A percentile compares a stretch with the other conserved stretches of the same genome.
Conservation (phyloP, 768 basidiomycete species). For the Porpolomopsis calyptriformis region DNA sequence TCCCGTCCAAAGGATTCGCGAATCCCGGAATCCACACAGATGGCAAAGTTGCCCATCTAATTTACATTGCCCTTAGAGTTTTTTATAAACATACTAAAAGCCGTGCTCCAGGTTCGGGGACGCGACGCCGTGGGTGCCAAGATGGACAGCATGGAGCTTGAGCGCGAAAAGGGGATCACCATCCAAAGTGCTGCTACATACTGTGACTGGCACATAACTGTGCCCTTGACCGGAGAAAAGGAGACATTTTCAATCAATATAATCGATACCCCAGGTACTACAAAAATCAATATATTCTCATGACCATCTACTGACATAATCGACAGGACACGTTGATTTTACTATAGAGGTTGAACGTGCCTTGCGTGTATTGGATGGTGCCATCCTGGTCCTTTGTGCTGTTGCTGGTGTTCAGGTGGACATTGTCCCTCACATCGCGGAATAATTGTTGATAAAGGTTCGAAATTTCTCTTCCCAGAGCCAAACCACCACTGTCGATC, state of each 20-base stretch:
- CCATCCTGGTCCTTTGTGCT: slow-evolving; percentile 91
- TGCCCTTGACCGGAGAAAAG: slow-evolving; percentile 47
- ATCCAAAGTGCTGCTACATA: slow-evolving; percentile 99
- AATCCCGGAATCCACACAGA: slow-evolving; percentile 12
- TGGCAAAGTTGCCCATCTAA: too few relatives aligned
- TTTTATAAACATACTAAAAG: too few relatives aligned
- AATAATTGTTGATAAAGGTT: slow-evolving; percentile 1
- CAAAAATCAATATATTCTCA: too few relatives aligned
- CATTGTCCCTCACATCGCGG: neutral
- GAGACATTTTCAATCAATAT: slow-evolving; percentile 93
- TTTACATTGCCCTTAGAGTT: too few relatives aligned
- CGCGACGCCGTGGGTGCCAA: slow-evolving; percentile 95
- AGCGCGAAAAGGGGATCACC: slow-evolving; percentile 97
- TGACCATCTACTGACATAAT: too few relatives aligned
- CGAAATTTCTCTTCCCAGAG: slow-evolving; percentile 36
- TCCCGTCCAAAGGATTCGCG: slow-evolving; percentile 9
- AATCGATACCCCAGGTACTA: slow-evolving; percentile 93
- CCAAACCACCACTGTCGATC: slow-evolving; percentile 97
- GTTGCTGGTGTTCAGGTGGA: slow-evolving; percentile 88
- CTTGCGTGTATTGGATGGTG: slow-evolving; percentile 90
- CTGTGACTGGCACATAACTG: slow-evolving; percentile 83
- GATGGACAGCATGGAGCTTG: slow-evolving; percentile 99
- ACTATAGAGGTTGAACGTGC: slow-evolving; percentile 99
- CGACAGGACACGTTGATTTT: slow-evolving; percentile 94
- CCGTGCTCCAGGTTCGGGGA: slow-evolving; percentile 93